Evolutionary conservation across 2,329 filamentous ascomycete genomes (phyloP).

Genomic region (Aspergillus oerlinghausenensis): DNA sequence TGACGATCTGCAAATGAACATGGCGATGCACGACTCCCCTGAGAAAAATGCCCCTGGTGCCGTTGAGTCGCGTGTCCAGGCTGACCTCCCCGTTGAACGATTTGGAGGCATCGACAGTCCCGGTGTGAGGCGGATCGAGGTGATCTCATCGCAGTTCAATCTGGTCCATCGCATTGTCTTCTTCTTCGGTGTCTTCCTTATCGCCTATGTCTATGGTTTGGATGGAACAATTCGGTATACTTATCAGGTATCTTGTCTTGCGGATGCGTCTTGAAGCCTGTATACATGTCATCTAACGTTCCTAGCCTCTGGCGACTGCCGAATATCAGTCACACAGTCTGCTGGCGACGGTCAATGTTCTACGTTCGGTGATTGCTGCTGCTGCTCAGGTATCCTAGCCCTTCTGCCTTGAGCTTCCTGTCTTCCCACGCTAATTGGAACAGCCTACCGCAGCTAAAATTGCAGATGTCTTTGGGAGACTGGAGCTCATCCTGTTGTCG

Average conservation of each 20-base stretch:
- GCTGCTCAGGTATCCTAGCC: slow-evolving; percentile 43
- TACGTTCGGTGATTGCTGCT: slow-evolving; percentile 57
- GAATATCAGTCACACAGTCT: slow-evolving; percentile 52
- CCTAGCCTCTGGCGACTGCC: slow-evolving; percentile 51
- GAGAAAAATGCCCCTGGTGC: not conserved
- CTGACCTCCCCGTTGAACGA: not conserved
- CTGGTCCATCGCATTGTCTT: slow-evolving; percentile 50
- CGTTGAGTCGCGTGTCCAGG: not conserved
- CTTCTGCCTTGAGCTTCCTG: not conserved
- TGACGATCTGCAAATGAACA: not conserved
- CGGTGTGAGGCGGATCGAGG: slow-evolving; percentile 9
- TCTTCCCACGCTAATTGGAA: not conserved
- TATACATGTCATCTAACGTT: slow-evolving; percentile 3
- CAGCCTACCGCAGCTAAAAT: slow-evolving; percentile 58
- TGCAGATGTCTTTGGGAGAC: slow-evolving; percentile 59
- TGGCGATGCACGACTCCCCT: not conserved
- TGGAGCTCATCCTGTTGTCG: slow-evolving; percentile 54
- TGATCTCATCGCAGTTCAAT: slow-evolving; percentile 5
- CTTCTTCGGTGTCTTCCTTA: slow-evolving; percentile 58
- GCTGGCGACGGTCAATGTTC: slow-evolving; percentile 55
- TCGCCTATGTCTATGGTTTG: slow-evolving; percentile 61
- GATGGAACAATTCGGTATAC: slow-evolving; percentile 52
- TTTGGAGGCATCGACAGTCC: not conserved
- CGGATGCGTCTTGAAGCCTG: no score
- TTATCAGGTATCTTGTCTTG: slow-evolving; percentile 39